Base-by-base conservation (phyloP, 441 rosid genomes). In the Bruguiera hainesii region DNA sequence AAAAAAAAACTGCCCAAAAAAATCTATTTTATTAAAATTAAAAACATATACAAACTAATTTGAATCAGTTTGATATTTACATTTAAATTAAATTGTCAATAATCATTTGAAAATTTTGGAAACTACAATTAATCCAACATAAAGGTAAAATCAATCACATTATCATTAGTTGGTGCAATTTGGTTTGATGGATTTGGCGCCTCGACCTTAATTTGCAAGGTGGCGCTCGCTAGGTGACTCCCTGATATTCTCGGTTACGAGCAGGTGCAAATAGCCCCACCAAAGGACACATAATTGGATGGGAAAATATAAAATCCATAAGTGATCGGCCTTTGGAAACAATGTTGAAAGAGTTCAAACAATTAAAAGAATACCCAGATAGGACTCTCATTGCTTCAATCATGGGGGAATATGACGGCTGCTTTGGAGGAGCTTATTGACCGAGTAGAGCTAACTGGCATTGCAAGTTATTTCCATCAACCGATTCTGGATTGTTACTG, bases 251-350 rank as follows among this genome's bases (percentile, higher is more conserved):
- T 7, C 77, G 88, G 75, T 77, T 94, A 53, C 76, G 87, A 67
- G 80, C 81, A 6, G 90, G 86, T 59, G 86, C 73, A 23, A 89
- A 85, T 67, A 96, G 98, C 58, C 84, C 96, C 4, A 85, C 91
- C 64, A 91, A 84, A 76, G 84, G 92, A 50, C 88, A 83, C 58
- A 89, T 88, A 33, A 91, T 94, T 26, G 97, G 98, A 33, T 94
- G 98, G 98, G 82, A 94, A 79, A 94, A 94, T 79, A 91, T 94
- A 71, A 97, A 94, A 75, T 93, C 91, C 71, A 91, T 94, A 49
- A 94, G 98, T 35, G 97, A 91, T 31, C 77, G 96, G 3, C 98
- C 98, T 60, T 88, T 91, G 2, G 96, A 94, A 81, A 91, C 88
- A 15, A 94, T 89, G 98, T 69, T 94, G 72, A 85, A 84, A 73